These are phyloP conservation scores for Neonectria hederae DNA, from an alignment of 2,329 filamentous ascomycete species.

Conservation along the genomic window DNA sequence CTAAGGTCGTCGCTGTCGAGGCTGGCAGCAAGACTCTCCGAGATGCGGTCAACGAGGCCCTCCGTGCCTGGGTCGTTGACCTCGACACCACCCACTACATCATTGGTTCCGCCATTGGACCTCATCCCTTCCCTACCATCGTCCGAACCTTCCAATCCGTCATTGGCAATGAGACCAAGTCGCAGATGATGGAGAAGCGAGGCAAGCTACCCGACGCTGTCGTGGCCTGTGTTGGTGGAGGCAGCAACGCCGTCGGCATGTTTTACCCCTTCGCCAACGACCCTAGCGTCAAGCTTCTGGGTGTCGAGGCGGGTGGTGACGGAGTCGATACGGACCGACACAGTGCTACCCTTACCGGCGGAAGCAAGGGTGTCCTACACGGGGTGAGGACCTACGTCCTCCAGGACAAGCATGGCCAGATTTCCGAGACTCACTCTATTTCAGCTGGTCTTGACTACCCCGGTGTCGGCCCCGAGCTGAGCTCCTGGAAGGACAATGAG, in stretches of 20 bases:
- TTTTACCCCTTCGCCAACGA: constrained; percentile 96
- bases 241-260: constrained; percentile 96
- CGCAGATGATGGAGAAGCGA: constrained; percentile 84
- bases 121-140: constrained; percentile 97
- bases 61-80: constrained; percentile 92
- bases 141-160: constrained; percentile 97
- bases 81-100: constrained; percentile 98
- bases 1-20: constrained; percentile 91
- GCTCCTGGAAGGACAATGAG: constrained; percentile 89
- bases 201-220: constrained; percentile 95
- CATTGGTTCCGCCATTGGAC: constrained; percentile 95
- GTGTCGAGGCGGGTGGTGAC: constrained; percentile 95
- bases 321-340: constrained; percentile 87
- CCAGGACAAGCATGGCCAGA: constrained; percentile 92
- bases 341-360: constrained; percentile 86
- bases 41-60: constrained; percentile 93
- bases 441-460: constrained; percentile 98
- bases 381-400: constrained; percentile 96
- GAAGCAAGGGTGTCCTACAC: constrained; percentile 91
- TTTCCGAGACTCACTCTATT: constrained; percentile 93
- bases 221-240: constrained; percentile 95
- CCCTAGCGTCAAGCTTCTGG: constrained; percentile 83
- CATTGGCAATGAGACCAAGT: constrained; percentile 93
- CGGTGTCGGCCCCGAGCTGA: constrained; percentile 92
- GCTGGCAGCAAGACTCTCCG: constrained; percentile 85